Base-by-base conservation (phyloP, 495 filamentous ascomycete species). In the Hypoxylon fragiforme region DNA sequence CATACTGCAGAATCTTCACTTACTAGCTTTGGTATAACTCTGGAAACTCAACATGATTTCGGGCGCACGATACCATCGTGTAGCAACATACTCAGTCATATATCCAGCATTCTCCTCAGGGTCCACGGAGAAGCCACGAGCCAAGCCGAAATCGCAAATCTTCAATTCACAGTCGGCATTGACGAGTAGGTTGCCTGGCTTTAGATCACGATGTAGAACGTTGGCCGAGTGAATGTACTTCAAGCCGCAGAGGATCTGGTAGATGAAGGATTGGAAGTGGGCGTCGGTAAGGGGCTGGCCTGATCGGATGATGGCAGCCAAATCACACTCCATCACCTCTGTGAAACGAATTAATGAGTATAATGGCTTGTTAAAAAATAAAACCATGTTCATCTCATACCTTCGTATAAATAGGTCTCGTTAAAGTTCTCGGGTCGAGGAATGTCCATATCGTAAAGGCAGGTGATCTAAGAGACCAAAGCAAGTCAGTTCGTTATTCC, bases 41-140 rank as follows among this genome's bases (percentile, higher is more conserved):
- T 97, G 92, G 84, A 98, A 97, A 73, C 91, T 97, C 69, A 98
- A 78, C 94, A 97, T 98, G 66, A 98, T 98, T 70, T 98, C 94
- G 2, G 94, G 94, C 24, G 94, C 94, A 73, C 94, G 89, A 70
- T 97, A 98, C 94, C 94, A 98, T 72, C 94, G 83, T 38, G 94
- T 97, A 39, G 94, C 94, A 34, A 98, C 95, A 62, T 98, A 98
- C 79, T 98, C 94, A 3, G 94, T 98, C 94, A 97, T 97, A 71
- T 96, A 98, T 28, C 94, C 94, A 8, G 92, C 92, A 68, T 98
- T 98, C 77, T 98, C 95, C 74, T 97, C 91, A 0, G 92, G 91
- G 60, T 96, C 92, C 60, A 95, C 88, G 2, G 95, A 96, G 77
- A 95, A 95, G 39, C 94, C 95, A 75, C 94, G 85, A 0, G 94